These are phyloP conservation scores for Phylloporus rhodoxanthus DNA, from an alignment of 768 basidiomycete genomes.

Conservation along the genomic window DNA sequence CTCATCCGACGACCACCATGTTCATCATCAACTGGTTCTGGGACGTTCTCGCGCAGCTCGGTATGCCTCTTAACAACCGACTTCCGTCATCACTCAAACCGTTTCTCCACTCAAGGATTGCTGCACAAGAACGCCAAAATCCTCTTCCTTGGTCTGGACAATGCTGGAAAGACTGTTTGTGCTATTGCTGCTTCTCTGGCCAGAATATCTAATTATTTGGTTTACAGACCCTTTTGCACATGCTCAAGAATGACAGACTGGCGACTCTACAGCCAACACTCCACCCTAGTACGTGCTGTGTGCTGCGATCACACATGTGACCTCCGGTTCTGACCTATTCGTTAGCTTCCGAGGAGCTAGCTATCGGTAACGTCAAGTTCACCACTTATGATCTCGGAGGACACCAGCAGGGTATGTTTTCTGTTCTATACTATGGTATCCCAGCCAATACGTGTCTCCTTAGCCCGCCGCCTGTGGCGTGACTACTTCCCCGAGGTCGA, in stretches of 20 bases:
- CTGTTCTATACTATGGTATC: background rate
- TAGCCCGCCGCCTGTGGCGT: constrained; percentile 96
- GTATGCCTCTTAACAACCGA: constrained; percentile 40
- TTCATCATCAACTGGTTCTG: constrained; percentile 94
- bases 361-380: constrained; percentile 98
- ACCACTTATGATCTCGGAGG: constrained; percentile 98
- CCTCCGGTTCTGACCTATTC: constrained; percentile 7
- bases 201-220: constrained; percentile 2
- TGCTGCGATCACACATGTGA: background rate
- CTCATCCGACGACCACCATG: constrained; percentile 41
- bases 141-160: constrained; percentile 96
- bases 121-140: constrained; percentile 99
- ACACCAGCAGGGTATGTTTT: constrained; percentile 79
- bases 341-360: constrained; percentile 94
- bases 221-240: constrained; percentile 85
- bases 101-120: constrained; percentile 50
- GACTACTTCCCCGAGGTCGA: constrained; percentile 99
- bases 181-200: background rate
- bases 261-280: constrained; percentile 97
- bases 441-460: background rate
- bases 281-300: constrained; percentile 77
- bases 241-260: constrained; percentile 98
- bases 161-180: constrained; percentile 96
- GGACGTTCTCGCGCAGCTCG: constrained; percentile 90
- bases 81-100: background rate